Conservation (phyloP, 192 early-diverging fungal species). For the Backusella luteola region DNA sequence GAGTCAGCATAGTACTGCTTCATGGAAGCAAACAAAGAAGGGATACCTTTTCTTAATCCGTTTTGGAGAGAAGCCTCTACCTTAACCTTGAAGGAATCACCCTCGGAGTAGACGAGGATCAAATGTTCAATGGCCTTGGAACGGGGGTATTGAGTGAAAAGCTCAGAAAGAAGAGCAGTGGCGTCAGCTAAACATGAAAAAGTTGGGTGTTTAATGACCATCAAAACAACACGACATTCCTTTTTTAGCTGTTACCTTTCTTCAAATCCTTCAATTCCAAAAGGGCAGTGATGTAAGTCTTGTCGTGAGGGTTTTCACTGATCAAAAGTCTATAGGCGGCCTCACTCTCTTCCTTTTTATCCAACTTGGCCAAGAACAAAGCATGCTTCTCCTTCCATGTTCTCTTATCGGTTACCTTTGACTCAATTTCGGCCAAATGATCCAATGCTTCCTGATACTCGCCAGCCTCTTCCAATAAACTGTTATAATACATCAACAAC, state of each 20-base stretch:
- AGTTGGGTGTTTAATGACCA: background rate
- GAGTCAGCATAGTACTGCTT: slow-evolving; percentile 67
- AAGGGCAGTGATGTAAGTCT: slow-evolving; percentile 69
- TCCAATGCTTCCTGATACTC: slow-evolving; percentile 75
- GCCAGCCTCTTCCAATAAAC: slow-evolving; percentile 80
- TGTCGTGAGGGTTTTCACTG: slow-evolving; percentile 78
- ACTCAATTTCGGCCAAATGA: slow-evolving; percentile 72
- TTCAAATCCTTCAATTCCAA: slow-evolving; percentile 52
- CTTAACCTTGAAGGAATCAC: slow-evolving; percentile 59
- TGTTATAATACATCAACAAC: slow-evolving; percentile 83
- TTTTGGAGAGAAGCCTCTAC: slow-evolving; percentile 67
- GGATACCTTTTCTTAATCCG: slow-evolving; percentile 89
- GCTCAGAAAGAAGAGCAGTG: slow-evolving; percentile 15
- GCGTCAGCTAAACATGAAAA: background rate
- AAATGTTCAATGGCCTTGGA: slow-evolving; percentile 80
- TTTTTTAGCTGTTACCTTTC: slow-evolving; percentile 19
- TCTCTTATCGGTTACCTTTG: slow-evolving; percentile 71
- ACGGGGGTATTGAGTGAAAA: slow-evolving; percentile 58
- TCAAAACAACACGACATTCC: background rate
- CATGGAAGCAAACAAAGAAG: slow-evolving; percentile 85
- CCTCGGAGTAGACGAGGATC: slow-evolving; percentile 74
- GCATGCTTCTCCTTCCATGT: slow-evolving; percentile 78
- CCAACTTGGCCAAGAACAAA: slow-evolving; percentile 61
- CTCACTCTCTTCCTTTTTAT: slow-evolving; percentile 70
- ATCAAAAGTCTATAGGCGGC: slow-evolving; percentile 74